Conservation (phyloP, 495 filamentous ascomycete genomes). For the Penicillium pancosmium region DNA sequence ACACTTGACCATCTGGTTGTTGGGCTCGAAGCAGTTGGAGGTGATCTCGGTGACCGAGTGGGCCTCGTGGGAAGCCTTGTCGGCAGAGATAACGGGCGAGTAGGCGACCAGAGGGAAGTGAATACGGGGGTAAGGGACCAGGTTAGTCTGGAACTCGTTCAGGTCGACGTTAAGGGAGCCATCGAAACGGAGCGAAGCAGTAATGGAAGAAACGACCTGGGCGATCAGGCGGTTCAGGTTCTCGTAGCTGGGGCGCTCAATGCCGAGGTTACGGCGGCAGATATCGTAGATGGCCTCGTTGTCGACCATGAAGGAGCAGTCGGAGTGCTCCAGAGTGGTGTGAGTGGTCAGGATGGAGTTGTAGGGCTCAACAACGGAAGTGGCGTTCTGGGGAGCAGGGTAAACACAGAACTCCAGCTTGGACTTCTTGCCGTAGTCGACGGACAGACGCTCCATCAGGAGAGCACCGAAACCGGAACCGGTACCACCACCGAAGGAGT, state of each 20-base stretch:
- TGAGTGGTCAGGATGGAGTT: conserved; percentile 99
- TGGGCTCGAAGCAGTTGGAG: conserved; percentile 72
- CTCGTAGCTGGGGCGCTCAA: conserved; percentile 95
- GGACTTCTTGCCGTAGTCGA: conserved; percentile 99
- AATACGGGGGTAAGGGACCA: conserved; percentile 98
- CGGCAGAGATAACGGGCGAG: conserved; percentile 88
- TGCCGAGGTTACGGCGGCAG: conserved; percentile 94
- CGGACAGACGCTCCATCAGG: conserved; percentile 94
- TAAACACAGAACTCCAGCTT: conserved; percentile 99
- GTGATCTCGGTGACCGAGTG: conserved; percentile 69
- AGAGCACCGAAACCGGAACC: conserved; percentile 98
- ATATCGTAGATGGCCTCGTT: conserved; percentile 99
- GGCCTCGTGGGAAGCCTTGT: conserved; percentile 92
- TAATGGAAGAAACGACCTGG: conserved; percentile 98
- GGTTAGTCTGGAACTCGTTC: conserved; percentile 99
- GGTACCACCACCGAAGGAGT: conserved; percentile 98
- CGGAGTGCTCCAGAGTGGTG: conserved; percentile 98
- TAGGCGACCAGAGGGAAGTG: conserved; percentile 99
- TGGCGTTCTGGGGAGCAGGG: conserved; percentile 93
- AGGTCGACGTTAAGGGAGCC: conserved; percentile 99
- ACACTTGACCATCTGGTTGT: conserved; percentile 99
- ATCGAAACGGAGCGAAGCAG: conserved; percentile 96
- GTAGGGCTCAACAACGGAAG: conserved; percentile 98
- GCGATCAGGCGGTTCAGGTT: conserved; percentile 98
- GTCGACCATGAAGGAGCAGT: conserved; percentile 99